Evolutionary conservation across 2,329 filamentous ascomycete species (phyloP).

Genomic region (Aureobasidium zeae): DNA sequence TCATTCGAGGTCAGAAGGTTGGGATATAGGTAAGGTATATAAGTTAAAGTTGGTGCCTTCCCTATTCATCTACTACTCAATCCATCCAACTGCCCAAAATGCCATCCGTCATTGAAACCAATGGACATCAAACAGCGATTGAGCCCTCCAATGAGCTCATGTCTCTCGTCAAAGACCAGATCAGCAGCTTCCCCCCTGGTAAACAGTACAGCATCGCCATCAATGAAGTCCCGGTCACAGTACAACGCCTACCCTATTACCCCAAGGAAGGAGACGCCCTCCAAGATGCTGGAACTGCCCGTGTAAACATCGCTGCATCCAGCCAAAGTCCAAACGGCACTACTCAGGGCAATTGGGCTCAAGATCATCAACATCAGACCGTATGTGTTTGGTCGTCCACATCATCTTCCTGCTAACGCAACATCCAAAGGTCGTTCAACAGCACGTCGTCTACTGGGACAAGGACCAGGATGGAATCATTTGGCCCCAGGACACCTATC

Average conservation of each 20-base stretch:
- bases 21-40: no score
- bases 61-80: no score
- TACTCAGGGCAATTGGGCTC: slow-evolving; percentile 30
- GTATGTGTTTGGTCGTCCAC: slow-evolving; percentile 4
- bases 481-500: slow-evolving; percentile 44
- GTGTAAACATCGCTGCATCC: slow-evolving; percentile 35
- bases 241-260: slow-evolving; percentile 22
- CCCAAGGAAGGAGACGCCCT: slow-evolving; percentile 20
- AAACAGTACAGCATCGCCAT: slow-evolving; percentile 20
- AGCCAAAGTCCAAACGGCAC: slow-evolving; percentile 36
- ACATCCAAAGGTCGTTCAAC: slow-evolving; percentile 39
- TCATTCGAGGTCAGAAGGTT: no score
- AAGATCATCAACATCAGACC: slow-evolving; percentile 33
- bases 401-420: slow-evolving; percentile 2
- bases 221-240: slow-evolving; percentile 20
- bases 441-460: slow-evolving; percentile 47
- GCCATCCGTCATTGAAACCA: slow-evolving; percentile 3
- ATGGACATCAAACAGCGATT: background rate
- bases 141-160: slow-evolving; percentile 2
- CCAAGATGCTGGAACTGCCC: slow-evolving; percentile 30
- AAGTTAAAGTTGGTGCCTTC: no score
- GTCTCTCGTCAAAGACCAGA: background rate
- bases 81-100: background rate
- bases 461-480: slow-evolving; percentile 44
- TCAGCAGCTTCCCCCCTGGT: slow-evolving; percentile 7